Base-by-base conservation (phyloP, 345 rosid genomes). In the Erysimum cheiranthoides region DNA sequence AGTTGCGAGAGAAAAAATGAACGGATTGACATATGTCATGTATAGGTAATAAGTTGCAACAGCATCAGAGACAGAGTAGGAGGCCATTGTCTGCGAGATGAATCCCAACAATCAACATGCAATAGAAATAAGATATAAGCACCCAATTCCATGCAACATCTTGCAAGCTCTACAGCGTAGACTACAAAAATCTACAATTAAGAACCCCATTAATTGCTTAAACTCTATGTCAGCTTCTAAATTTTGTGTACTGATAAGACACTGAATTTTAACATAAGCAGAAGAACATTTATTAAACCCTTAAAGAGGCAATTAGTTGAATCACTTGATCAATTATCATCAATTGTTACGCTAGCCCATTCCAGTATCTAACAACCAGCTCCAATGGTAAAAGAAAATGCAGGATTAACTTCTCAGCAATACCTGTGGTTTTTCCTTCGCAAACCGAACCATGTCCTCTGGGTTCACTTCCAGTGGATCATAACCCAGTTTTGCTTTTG, bases 61-160 rank as follows among this genome's bases (percentile, higher is more conserved):
- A 34, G 98, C 98, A 87, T 94, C 98, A 58, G 98, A 94, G 85
- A 94, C 98, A 60, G 98, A 92, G 82, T 94, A 94, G 51, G 97
- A 90, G 65, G 98, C 98, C 98, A 94, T 94, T 85, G 81, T 92
- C 98, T 94, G 94, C 75, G 25, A 80, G n/a, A 77, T 76, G 8
- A 75, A 66, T 74, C 72, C 39, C 66, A 76, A 10, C 51, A 70
- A 57, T 51, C 61, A 69, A 10, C 51, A 70, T 60, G 54, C 61
- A 69, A 75, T 52, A 73, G 16, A 71, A 50, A 73, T 64, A 75
- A 71, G 60, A 67, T 43, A 73, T 47, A 46, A 61, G 67, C 67
- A 73, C 27, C 66, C 11, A 46, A 43, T 31, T 51, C 53, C 31
- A 52, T 25, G 47, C 38, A 47, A 66, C 25, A 66, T 36, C 27